phyloP scores from a whole-genome alignment of 495 filamentous ascomycete species.

The Penicillium samsonianum region DNA sequence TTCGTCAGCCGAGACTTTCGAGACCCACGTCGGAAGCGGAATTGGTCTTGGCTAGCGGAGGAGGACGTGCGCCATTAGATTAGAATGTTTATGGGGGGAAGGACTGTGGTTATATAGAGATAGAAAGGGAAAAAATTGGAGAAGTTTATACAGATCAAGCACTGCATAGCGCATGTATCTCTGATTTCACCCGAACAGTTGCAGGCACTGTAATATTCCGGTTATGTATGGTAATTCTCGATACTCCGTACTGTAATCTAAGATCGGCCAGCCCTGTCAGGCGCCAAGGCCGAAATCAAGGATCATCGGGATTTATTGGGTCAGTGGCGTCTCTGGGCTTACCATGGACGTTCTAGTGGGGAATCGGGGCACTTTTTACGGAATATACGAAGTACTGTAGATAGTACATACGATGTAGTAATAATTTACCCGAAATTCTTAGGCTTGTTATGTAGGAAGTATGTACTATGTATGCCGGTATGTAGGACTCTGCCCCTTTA shows the following conservation, averaged over 20 bases:
- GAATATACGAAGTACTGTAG: no score
- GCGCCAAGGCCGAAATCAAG: constrained; percentile 19
- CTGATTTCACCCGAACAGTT: background rate
- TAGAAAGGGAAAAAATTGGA: background rate
- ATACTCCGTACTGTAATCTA: background rate
- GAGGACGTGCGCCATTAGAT: background rate
- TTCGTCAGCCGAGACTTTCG: constrained; percentile 34
- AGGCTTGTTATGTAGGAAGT: no score
- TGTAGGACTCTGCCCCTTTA: background rate
- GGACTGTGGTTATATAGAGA: background rate
- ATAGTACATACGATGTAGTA: no score
- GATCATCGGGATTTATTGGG: constrained; percentile 8
- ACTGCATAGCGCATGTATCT: background rate
- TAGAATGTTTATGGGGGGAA: background rate
- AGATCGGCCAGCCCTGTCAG: constrained; percentile 22
- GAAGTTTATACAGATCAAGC: background rate
- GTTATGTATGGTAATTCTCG: constrained; percentile 18
- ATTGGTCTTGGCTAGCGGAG: constrained; percentile 28
- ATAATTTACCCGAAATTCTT: no score
- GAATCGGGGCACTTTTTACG: background rate
- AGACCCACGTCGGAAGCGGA: constrained; percentile 31
- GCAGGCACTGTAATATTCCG: constrained; percentile 14
- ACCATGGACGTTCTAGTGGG: constrained; percentile 9
- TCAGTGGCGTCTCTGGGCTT: constrained; percentile 8
- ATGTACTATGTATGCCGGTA: background rate